Base-by-base conservation (phyloP, 2,329 filamentous ascomycete genomes). In the Cyclaneusma minus region DNA sequence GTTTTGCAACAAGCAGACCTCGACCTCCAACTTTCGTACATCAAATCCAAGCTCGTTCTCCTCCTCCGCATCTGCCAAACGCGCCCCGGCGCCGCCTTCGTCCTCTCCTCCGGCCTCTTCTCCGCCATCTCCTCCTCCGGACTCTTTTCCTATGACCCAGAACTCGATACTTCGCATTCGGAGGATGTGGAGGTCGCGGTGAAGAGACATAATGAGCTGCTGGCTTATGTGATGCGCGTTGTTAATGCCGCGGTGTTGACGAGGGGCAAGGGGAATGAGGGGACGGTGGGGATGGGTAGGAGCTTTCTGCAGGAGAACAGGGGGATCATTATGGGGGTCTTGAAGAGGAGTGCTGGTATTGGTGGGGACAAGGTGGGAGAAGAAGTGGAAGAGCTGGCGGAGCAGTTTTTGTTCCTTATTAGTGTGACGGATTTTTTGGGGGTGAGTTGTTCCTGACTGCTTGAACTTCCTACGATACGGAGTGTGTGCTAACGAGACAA, bases 81-180 rank as follows among this genome's bases (percentile, higher is more conserved):
- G 2, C 74, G 79, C 30, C 58, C 66, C n/a, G 91, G 89, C 15
- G 85, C 89, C 24, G 77, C 76, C 31, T 72, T 82, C 35, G 71
- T 94, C n/a, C 62, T 95, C 21, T 84, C 91, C 42, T 80, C 82
- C 6, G 87, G 87, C 34, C 64, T 98, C 4, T 87, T 98, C 56
- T 68, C 75, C 22, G 67, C 81, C 0, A 58, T 95, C 15, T 77
- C 79, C 35, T 68, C 77, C 29, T 92, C 84, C 1, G 70, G 73
- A n/a, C 64, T 95, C 13, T 98, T 95, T 49, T 62, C 73, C 6
- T 79, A 80, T 8, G 89, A 98, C 48, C 89, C 89, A 1, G 89
- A 98, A 49, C 71, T 98, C 29, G 84, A 18, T 14, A 13, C 22
- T 17, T 22, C 11, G 14, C 16, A 6, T 22, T 22, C 14, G 11